Evolutionary conservation across 2,329 filamentous ascomycete genomes (phyloP), one percentile per base, ranked within the genome.

Genomic region (Alternaria triticimaculans): DNA sequence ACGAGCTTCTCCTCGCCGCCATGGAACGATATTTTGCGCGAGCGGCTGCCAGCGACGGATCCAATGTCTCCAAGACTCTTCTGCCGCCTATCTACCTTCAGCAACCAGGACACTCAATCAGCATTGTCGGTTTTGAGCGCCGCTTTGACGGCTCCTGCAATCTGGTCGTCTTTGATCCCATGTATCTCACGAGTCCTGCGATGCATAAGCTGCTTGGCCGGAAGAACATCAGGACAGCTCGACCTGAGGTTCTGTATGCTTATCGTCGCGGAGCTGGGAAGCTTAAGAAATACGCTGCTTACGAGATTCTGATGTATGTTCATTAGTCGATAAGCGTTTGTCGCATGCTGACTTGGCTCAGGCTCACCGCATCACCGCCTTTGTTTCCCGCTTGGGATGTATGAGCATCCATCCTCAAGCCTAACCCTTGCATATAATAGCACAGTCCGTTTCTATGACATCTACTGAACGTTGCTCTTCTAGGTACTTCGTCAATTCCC

Each of bases 11-110:
- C n/a, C 84, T 93, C 50, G 78, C 87, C 25, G 85, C 87, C 15
- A 86, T 97, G 8, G 90, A 94, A 71, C 79, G 82, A 2, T 97
- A 97, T 76, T 97, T 97, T 73, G 80, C 86, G 63, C 81, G 85
- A 14, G 80, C 81, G 5, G 81, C 83, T 7, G 80, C 87, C 55
- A 81, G 81, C 6, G 83, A 86, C 37, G 73, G 72, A 28, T 78
- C 77, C 6, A 92, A 89, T 72, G 87, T 97, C n/a, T 85, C 88
- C 56, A 82, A 85, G 58, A 97, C 95, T 0, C 80, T 84, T 14
- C 82, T 95, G 8, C 90, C 95, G 43, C 94, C 96, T 0, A 90
- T 98, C 44, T 98, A 97, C 80, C 89, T 97, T 65, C 95, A 98
- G 76, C 92, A 96, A 71, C 88, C 89, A 86, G 93, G 94, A 3